These are phyloP conservation scores for Pichia ethanolica DNA, from an alignment of 805 yeast species.

Conservation along the genomic window DNA sequence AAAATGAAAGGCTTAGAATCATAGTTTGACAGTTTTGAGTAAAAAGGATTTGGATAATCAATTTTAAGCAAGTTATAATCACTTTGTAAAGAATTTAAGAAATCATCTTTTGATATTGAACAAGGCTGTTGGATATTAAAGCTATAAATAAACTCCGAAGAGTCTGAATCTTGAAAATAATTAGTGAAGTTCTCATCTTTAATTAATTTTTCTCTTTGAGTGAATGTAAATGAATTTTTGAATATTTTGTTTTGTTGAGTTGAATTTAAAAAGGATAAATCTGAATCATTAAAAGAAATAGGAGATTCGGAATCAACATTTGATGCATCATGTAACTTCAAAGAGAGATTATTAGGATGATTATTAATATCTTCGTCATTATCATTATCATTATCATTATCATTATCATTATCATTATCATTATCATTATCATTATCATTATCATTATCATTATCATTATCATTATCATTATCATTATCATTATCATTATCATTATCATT, in stretches of 20 bases:
- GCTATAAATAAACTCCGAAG: not conserved
- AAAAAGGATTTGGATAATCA: constrained; percentile 58
- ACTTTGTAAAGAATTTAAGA: constrained; percentile 31
- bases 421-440: too few species aligned
- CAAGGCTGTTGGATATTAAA: constrained; percentile 15
- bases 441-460: not conserved
- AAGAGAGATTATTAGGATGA: too few species aligned
- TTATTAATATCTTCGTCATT: too few species aligned
- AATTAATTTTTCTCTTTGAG: not conserved
- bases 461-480: not conserved
- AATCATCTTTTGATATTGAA: constrained; percentile 10
- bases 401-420: too few species aligned
- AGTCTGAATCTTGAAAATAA: not conserved
- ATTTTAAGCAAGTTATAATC: constrained; percentile 40
- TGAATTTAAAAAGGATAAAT: not conserved
- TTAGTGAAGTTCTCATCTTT: not conserved
- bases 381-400: too few species aligned
- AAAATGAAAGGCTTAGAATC: constrained; percentile 49
- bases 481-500: not conserved
- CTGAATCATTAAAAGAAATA: not conserved
- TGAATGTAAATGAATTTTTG: not conserved
- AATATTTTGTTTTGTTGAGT: not conserved
- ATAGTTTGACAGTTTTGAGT: constrained; percentile 44
- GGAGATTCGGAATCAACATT: not conserved
- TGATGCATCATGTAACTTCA: constrained; percentile 6